A percentile compares a stretch with the other conserved stretches of the same genome.
Evolutionary conservation across 1,284 basidiomycete species (phyloP).

Genomic region (Austroboletus novae-zelandiae): DNA sequence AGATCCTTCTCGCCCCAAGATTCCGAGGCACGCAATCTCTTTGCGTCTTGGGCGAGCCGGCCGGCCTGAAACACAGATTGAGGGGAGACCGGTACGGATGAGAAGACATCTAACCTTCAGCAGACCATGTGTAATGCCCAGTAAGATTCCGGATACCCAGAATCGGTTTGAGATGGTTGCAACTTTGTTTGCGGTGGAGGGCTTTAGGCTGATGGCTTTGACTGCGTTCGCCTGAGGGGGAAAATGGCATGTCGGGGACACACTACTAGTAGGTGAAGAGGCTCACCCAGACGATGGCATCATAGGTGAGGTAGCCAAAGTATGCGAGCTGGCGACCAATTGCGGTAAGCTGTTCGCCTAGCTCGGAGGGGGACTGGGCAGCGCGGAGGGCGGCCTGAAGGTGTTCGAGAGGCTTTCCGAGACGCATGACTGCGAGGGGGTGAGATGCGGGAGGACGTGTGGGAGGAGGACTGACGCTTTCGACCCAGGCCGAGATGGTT

Average conservation of each 20-base stretch:
- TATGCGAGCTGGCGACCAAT: slow-evolving; percentile 88
- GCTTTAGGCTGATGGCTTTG: slow-evolving; percentile 65
- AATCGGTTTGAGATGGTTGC: slow-evolving; percentile 78
- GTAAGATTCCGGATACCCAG: slow-evolving; percentile 88
- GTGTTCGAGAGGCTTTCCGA: slow-evolving; percentile 95
- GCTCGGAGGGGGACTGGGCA: slow-evolving; percentile 54
- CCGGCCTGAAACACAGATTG: slow-evolving; percentile 42
- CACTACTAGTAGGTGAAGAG: neutral
- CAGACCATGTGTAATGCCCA: slow-evolving; percentile 68
- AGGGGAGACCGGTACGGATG: neutral
- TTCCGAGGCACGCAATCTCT: slow-evolving; percentile 44
- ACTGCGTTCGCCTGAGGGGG: slow-evolving; percentile 58
- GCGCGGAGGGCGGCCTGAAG: slow-evolving; percentile 88
- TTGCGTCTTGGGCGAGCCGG: slow-evolving; percentile 59
- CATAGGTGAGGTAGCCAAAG: slow-evolving; percentile 85
- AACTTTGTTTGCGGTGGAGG: slow-evolving; percentile 66
- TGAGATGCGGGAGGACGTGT: neutral
- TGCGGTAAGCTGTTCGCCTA: slow-evolving; percentile 77
- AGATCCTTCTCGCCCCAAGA: slow-evolving; percentile 60
- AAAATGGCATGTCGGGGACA: neutral
- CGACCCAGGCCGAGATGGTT: slow-evolving; percentile 73
- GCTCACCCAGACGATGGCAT: slow-evolving; percentile 82
- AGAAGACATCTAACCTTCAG: slow-evolving; percentile 51
- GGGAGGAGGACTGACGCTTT: slow-evolving; percentile 58
- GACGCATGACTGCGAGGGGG: slow-evolving; percentile 69